Evolutionary conservation across 495 filamentous ascomycete species (phyloP).

Genomic region (Penicillium cinerascens): DNA sequence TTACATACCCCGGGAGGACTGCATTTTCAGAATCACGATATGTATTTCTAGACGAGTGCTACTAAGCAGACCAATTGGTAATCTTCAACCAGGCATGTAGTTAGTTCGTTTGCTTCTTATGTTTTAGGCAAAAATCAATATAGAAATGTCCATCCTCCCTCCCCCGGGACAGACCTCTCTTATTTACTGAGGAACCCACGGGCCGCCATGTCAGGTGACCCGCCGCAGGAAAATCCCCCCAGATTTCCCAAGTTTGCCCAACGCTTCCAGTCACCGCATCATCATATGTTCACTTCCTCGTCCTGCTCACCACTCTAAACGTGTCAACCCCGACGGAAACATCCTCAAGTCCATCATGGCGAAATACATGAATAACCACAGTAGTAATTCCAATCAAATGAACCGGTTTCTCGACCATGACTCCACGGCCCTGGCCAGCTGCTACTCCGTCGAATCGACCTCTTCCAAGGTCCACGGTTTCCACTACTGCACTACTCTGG

Average conservation of each 20-base stretch:
- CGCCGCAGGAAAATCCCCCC: not conserved
- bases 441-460: constrained; percentile 63
- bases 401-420: constrained; percentile 46
- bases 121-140: not conserved
- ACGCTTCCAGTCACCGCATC: not conserved
- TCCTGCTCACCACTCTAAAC: not conserved
- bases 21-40: constrained; percentile 2
- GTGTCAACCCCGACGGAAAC: not conserved
- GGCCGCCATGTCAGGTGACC: constrained; percentile 9
- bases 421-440: constrained; percentile 75
- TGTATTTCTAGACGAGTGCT: constrained; percentile 6
- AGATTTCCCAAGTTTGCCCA: not conserved
- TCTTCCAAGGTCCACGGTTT: constrained; percentile 67
- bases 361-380: constrained; percentile 63
- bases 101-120: not conserved
- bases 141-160: not conserved
- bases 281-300: not conserved
- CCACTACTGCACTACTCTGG: constrained; percentile 91
- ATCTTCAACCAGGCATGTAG: not conserved
- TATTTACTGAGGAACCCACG: not conserved
- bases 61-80: not conserved
- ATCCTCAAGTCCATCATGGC: constrained; percentile 30
- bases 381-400: constrained; percentile 69
- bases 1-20: not conserved
- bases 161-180: not conserved